Conservation (phyloP, 2,329 filamentous ascomycete species). For the Aspergillus carbonarius region DNA sequence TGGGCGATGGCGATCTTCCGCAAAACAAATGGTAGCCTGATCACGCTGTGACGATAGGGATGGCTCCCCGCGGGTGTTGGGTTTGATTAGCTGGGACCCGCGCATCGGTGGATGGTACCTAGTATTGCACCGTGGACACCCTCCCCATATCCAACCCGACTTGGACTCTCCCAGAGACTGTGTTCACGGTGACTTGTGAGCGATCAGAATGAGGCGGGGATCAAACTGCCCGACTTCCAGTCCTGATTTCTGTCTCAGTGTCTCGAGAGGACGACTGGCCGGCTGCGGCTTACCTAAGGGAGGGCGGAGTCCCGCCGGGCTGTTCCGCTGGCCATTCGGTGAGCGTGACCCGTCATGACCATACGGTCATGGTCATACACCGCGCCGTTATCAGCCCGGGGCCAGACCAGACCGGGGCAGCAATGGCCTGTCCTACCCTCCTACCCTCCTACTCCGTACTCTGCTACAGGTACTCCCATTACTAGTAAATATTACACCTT, state of each 20-base stretch:
- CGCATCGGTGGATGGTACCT: too few species aligned
- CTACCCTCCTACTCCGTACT: too few species aligned
- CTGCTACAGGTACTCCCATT: too few species aligned
- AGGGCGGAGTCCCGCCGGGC: conserved; percentile 28
- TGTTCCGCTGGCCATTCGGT: conserved; percentile 23
- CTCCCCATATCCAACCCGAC: neutral
- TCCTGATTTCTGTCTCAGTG: too few species aligned
- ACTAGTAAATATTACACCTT: too few species aligned
- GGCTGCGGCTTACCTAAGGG: neutral
- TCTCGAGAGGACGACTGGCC: neutral
- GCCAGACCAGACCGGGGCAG: neutral
- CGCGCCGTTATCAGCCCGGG: neutral
- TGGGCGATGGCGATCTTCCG: neutral
- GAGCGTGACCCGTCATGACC: conserved; percentile 13
- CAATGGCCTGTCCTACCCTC: neutral
- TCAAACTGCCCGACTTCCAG: too few species aligned
- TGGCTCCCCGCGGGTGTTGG: neutral
- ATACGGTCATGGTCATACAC: neutral
- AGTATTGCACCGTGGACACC: neutral
- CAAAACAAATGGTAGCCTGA: neutral
- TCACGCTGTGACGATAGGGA: neutral
- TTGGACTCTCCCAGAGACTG: neutral
- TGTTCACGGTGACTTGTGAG: too few species aligned
- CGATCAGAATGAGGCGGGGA: too few species aligned
- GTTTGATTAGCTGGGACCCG: neutral